These are phyloP conservation scores for Iris macrosiphon DNA, from an alignment of 106 monocot genomes.

Conservation along the genomic window DNA sequence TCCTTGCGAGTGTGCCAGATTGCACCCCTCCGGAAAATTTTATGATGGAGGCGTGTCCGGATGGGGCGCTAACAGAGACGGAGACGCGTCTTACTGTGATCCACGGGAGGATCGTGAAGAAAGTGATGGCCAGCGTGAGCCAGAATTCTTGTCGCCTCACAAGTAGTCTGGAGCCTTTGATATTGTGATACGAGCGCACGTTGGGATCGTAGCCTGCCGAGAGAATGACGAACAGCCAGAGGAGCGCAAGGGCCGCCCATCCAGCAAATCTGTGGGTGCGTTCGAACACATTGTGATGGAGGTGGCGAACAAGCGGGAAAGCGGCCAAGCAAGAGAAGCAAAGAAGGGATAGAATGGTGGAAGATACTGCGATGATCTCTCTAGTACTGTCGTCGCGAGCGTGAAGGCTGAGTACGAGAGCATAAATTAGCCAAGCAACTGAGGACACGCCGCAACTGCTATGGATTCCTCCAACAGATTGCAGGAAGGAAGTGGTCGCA, in stretches of 20 bases:
- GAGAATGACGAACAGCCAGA: constrained; percentile 56
- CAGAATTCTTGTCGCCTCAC: constrained; percentile 31
- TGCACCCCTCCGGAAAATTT: constrained; percentile 36
- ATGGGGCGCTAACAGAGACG: constrained; percentile 26
- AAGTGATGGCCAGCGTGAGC: constrained; percentile 37
- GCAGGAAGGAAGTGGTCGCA: constrained; percentile 36
- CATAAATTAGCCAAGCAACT: constrained; percentile 44
- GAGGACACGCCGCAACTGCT: constrained; percentile 61
- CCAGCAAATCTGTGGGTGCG: constrained; percentile 64
- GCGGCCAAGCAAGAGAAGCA: constrained; percentile 37
- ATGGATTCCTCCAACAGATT: constrained; percentile 55
- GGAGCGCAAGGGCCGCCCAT: constrained; percentile 45
- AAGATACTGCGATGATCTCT: constrained; percentile 33
- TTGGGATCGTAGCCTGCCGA: constrained; percentile 26
- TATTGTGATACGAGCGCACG: constrained; percentile 25
- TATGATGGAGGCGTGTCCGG: constrained; percentile 47
- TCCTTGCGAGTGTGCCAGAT: constrained; percentile 45
- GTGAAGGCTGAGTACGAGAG: constrained; percentile 23
- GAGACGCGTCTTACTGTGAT: constrained; percentile 32
- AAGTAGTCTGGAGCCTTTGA: constrained; percentile 12
- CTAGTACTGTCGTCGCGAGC: constrained; percentile 2
- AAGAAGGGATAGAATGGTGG: constrained; percentile 32
- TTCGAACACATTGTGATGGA: constrained; percentile 74
- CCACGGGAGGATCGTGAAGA: constrained; percentile 55
- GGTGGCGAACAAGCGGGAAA: constrained; percentile 47